phyloP scores from a whole-genome alignment of 768 basidiomycete species.

The Tricholoma sp. region DNA sequence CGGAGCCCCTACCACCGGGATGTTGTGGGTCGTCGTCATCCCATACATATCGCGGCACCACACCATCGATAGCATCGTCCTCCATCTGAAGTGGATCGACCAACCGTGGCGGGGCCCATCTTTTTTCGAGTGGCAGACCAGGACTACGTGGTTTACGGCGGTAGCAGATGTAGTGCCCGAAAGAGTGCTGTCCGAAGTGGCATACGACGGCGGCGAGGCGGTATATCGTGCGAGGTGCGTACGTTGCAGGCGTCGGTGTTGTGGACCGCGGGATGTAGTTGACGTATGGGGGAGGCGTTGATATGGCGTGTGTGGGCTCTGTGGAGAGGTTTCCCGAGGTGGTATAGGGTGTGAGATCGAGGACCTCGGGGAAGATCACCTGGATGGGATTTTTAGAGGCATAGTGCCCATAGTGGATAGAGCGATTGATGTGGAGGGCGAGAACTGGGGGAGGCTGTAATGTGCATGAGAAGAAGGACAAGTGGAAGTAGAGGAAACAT shows the following conservation, averaged over 20 bases:
- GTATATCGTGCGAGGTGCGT: constrained; percentile 69
- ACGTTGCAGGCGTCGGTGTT: constrained; percentile 53
- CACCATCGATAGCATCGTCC: constrained; percentile 17
- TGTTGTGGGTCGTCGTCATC: constrained; percentile 40
- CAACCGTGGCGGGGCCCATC: constrained; percentile 29
- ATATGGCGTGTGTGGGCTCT: constrained; percentile 65
- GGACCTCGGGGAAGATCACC: constrained; percentile 78
- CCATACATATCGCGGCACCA: constrained; percentile 43
- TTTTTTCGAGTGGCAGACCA: constrained; percentile 31
- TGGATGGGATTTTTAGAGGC: constrained; percentile 82
- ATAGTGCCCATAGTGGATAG: constrained; percentile 70
- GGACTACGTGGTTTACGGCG: constrained; percentile 70
- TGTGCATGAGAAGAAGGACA: neutral
- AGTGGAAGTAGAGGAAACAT: constrained; percentile 22
- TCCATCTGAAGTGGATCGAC: constrained; percentile 24
- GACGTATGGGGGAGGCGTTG: constrained; percentile 47
- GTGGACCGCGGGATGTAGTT: constrained; percentile 32
- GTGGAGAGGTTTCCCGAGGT: constrained; percentile 77
- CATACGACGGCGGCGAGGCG: constrained; percentile 83
- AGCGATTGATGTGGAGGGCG: constrained; percentile 88
- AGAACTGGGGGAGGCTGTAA: constrained; percentile 82
- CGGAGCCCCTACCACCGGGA: constrained; percentile 27
- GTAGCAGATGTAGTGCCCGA: constrained; percentile 93
- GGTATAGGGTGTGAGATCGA: constrained; percentile 86
- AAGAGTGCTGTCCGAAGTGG: constrained; percentile 89